Conservation (phyloP, 2,329 filamentous ascomycete species). For the Fusarium paranaense region DNA sequence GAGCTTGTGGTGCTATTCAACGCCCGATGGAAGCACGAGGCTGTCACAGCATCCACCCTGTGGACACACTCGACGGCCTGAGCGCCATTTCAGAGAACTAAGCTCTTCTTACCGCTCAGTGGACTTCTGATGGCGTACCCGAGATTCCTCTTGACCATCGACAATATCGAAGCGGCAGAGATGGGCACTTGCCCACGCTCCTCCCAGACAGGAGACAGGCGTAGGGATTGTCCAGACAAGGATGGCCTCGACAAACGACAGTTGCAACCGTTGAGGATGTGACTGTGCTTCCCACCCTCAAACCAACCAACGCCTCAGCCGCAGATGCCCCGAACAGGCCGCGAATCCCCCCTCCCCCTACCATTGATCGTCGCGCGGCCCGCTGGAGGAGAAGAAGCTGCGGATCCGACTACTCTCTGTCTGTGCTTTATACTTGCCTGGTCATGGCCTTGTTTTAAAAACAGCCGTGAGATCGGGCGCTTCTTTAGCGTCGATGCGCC, state of each 20-base stretch:
- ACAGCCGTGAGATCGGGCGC: slow-evolving; percentile 12
- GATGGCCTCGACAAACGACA: background rate
- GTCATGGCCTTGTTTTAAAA: background rate
- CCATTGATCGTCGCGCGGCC: slow-evolving; percentile 27
- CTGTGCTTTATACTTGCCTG: slow-evolving; percentile 18
- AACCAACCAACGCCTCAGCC: slow-evolving; percentile 12
- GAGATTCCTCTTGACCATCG: background rate
- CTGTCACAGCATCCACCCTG: background rate
- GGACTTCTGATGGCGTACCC: background rate
- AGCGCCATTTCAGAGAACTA: background rate
- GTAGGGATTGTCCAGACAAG: background rate
- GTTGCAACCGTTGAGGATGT: slow-evolving; percentile 2
- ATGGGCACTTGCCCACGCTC: background rate
- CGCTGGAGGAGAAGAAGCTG: slow-evolving; percentile 18
- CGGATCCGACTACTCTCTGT: slow-evolving; percentile 34
- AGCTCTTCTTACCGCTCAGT: background rate
- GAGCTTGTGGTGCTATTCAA: background rate
- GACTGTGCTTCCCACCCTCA: background rate
- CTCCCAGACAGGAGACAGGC: background rate
- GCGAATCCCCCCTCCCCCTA: background rate
- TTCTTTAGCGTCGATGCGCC: slow-evolving; percentile 20
- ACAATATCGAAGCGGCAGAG: background rate
- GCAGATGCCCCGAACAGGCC: background rate
- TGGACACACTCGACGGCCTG: background rate
- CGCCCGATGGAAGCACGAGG: background rate